Evolutionary conservation across 1,139 yeast genomes (phyloP), one percentile per base, ranked within the genome.

Genomic region (Debaryomyces singareniensis): DNA sequence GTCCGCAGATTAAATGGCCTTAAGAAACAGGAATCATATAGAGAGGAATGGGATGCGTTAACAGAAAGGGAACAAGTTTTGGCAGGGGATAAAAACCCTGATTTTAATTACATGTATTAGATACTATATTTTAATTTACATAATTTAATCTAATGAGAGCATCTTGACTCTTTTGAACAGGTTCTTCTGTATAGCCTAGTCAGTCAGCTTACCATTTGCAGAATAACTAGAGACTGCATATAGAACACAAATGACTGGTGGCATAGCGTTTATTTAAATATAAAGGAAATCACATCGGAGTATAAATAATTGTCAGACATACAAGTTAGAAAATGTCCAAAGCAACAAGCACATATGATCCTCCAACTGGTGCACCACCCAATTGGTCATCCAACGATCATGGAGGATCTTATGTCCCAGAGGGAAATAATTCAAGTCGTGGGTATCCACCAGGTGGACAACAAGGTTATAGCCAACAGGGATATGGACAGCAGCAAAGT

Each of bases 71-170:
- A 68, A 15, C 62, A 65, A 44, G 51, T 61, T 15, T 55, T 68
- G 38, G 70, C 67, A 16, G 89, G 93, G 38, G 95, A 84, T 50
- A 55, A 69, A 40, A 72, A 71, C 43, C 94, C 94, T 2, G 58
- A 61, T 23, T 80, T 78, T 39, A 52, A 39, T 25, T 66, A 66
- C 42, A 49, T 55, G 35, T 63, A 63, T 40, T 61, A 44, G 37
- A 29, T 10, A 16, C 13, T 9, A 11, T 25, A 13, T 15, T 25
- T 27, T 13, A n/a, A n/a, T n/a, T n/a, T n/a, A n/a, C n/a, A n/a
- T n/a, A n/a, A n/a, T n/a, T n/a, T n/a, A n/a, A n/a, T n/a, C n/a
- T n/a, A n/a, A n/a, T n/a, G n/a, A n/a, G n/a, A n/a, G n/a, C n/a
- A n/a, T n/a, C n/a, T n/a, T n/a, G n/a, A n/a, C n/a, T n/a, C n/a